phyloP scores from a whole-genome alignment of 208 protist species.

The Crithidia acanthocephali region DNA sequence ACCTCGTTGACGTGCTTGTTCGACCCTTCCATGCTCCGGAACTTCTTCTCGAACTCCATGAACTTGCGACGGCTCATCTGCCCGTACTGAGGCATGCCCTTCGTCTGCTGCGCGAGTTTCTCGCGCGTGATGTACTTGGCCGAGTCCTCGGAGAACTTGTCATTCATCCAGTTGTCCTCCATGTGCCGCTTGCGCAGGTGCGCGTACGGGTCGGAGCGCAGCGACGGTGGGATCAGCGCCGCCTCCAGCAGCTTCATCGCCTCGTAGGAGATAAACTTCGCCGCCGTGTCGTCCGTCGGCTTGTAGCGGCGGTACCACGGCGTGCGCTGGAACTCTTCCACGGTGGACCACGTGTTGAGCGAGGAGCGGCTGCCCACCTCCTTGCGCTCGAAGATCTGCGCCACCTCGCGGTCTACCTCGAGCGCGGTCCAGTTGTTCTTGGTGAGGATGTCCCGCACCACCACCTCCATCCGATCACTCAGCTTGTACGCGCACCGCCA shows the following conservation, averaged over 20 bases:
- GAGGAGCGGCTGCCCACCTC: conserved; percentile 63
- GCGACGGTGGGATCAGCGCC: conserved; percentile 80
- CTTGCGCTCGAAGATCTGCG: conserved; percentile 85
- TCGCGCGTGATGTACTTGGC: conserved; percentile 77
- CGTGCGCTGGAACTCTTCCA: conserved; percentile 91
- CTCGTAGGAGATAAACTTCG: conserved; percentile 91
- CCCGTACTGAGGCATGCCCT: conserved; percentile 80
- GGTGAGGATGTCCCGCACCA: conserved; percentile 73
- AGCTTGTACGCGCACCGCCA: conserved; percentile 87
- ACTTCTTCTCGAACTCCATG: conserved; percentile 80
- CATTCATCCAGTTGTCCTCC: conserved; percentile 93
- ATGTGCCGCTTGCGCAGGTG: conserved; percentile 91
- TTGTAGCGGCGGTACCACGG: conserved; percentile 90
- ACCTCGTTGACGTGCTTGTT: conserved; percentile 81
- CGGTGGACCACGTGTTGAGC: conserved; percentile 86
- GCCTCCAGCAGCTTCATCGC: conserved; percentile 84
- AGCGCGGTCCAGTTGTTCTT: conserved; percentile 62
- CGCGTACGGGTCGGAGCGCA: conserved; percentile 81
- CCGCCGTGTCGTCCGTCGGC: conserved; percentile 76
- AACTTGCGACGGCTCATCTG: conserved; percentile 72
- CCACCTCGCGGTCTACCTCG: conserved; percentile 81
- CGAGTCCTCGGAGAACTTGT: conserved; percentile 84
- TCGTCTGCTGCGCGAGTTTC: conserved; percentile 78
- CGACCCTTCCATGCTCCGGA: conserved; percentile 51
- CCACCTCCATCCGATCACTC: conserved; percentile 85